Evolutionary conservation across 306 rosid genomes (phyloP).

Genomic region (Macrotyloma uniflorum): DNA sequence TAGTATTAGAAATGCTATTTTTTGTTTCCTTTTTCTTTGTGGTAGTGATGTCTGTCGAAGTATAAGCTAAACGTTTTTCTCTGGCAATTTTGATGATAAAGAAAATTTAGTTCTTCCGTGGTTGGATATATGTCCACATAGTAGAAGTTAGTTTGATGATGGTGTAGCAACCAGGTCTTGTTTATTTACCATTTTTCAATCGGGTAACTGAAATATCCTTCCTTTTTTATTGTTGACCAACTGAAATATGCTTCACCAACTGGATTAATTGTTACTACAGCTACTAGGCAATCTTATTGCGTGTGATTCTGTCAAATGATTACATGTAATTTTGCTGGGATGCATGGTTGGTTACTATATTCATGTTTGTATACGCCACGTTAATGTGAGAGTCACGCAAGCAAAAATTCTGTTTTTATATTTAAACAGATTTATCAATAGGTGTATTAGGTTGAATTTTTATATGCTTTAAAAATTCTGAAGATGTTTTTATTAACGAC

Average conservation of each 20-base stretch:
- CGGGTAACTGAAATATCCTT: not conserved
- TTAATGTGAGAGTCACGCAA: not conserved
- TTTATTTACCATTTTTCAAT: not conserved
- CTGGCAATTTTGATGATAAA: slow-evolving; percentile 51
- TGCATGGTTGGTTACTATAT: no score
- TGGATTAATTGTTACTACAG: no score
- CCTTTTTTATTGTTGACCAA: no score
- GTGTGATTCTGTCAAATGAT: not conserved
- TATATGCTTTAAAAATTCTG: not conserved
- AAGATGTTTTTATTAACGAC: not conserved
- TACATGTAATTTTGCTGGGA: not conserved
- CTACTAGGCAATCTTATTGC: not conserved
- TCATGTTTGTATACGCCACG: not conserved
- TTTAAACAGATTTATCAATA: not conserved
- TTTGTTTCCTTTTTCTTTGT: slow-evolving; percentile 26
- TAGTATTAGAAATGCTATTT: slow-evolving; percentile 46
- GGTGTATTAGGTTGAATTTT: not conserved
- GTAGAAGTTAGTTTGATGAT: not conserved
- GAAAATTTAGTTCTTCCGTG: slow-evolving; percentile 32
- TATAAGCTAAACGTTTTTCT: slow-evolving; percentile 43
- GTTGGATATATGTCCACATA: not conserved
- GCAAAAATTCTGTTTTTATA: not conserved
- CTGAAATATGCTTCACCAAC: not conserved
- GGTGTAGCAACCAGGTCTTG: not conserved
- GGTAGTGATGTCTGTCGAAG: slow-evolving; percentile 34